Percentiles rank a stretch among this genome's conserved stretches.
Evolutionary conservation across 73 alveolate genomes (phyloP).

Genomic region (Paramecium sexaurelia): DNA sequence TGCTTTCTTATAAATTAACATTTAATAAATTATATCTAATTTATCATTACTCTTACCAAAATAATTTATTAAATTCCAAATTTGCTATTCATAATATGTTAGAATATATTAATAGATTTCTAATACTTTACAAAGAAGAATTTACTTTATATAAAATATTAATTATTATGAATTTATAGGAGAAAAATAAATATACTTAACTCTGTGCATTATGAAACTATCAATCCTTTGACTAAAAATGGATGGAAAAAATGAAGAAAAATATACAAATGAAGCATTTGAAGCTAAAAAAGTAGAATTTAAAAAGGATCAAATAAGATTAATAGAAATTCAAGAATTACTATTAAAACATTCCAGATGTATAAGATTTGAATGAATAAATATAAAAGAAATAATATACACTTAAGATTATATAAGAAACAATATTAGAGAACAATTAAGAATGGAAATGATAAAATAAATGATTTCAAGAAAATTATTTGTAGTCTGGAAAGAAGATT

Average conservation of each 20-base stretch:
- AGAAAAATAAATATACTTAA: conserved; percentile 45
- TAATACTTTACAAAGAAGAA: background rate
- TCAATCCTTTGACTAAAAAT: conserved; percentile 87
- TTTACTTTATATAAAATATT: background rate
- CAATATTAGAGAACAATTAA: conserved; percentile 51
- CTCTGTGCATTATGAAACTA: conserved; percentile 74
- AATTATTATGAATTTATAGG: conserved; percentile 14
- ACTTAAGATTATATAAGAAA: conserved; percentile 69
- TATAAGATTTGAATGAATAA: conserved; percentile 17
- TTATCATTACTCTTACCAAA: background rate
- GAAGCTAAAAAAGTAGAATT: conserved; percentile 85
- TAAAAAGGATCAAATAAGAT: too few species aligned
- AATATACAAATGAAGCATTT: conserved; percentile 93
- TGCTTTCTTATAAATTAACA: conserved; percentile 25
- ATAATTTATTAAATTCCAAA: too few species aligned
- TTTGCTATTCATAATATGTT: too few species aligned
- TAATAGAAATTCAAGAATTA: conserved; percentile 72
- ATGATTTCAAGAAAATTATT: conserved; percentile 56
- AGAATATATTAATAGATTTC: background rate
- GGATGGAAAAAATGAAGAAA: conserved; percentile 88
- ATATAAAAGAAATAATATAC: conserved; percentile 16
- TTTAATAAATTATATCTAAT: background rate
- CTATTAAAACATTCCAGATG: conserved; percentile 80
- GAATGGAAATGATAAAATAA: conserved; percentile 31
- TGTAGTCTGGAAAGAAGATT: conserved; percentile 49